Conservation (phyloP, 331 rosid species). For the Quercus lobata region DNA sequence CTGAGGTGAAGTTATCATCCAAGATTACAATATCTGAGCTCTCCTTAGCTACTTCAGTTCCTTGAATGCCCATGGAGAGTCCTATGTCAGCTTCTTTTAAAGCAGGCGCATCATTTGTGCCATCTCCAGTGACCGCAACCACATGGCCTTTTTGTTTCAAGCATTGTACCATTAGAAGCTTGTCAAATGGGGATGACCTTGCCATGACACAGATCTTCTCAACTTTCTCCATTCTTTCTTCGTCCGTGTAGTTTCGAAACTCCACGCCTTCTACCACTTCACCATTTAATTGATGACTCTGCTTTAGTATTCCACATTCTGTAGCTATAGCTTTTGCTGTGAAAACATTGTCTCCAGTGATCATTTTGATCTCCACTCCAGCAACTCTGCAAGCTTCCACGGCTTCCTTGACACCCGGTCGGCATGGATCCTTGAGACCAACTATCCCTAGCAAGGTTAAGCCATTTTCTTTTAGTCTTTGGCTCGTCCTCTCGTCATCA, state of each 20-base stretch:
- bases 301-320: conserved; percentile 74
- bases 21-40: conserved; percentile 79
- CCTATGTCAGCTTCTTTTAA: conserved; percentile 87
- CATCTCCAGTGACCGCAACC: conserved; percentile 88
- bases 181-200: conserved; percentile 81
- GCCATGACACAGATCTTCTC: conserved; percentile 74
- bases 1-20: conserved; percentile 77
- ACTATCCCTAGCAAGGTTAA: conserved; percentile 68
- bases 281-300: background rate
- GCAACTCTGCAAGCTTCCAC: conserved; percentile 61
- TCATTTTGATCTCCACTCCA: conserved; percentile 78
- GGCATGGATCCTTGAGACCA: conserved; percentile 86
- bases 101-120: conserved; percentile 87
- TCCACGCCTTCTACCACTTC: conserved; percentile 71
- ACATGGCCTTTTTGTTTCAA: conserved; percentile 68
- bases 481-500: conserved; percentile 13
- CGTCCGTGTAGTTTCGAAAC: conserved; percentile 58
- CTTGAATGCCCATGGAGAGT: conserved; percentile 89
- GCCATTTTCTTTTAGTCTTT: conserved; percentile 41
- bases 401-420: conserved; percentile 51
- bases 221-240: conserved; percentile 64
- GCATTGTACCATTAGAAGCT: conserved; percentile 80
- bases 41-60: conserved; percentile 90
- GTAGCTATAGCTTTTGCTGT: conserved; percentile 83
- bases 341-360: conserved; percentile 86